Evolutionary conservation across 2,329 filamentous ascomycete genomes (phyloP), one percentile per base, ranked within the genome.

Genomic region (Trichoderma arundinaceum): DNA sequence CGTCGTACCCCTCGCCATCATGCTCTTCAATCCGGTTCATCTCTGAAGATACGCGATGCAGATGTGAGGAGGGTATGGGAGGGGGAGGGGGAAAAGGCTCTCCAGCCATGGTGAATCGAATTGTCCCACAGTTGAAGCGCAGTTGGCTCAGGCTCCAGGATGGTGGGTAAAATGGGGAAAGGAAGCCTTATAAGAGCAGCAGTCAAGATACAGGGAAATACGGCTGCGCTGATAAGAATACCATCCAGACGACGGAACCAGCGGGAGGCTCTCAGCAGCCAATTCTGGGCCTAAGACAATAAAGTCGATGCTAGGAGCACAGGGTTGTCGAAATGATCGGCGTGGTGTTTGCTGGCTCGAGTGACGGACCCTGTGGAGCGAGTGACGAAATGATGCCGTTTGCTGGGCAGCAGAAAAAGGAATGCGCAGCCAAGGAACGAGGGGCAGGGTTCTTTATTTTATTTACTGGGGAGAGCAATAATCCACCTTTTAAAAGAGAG

Each of bases 311-410:
- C 28, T 13, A 32, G 17, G 22, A 54, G 43, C 43, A 46, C 59
- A 64, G 39, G 60, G 33, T 44, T 60, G n/a, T 49, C 39, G 41
- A 48, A 39, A 17, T 38, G 60, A 64, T 64, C 60, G 60, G 60
- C 65, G 61, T 59, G 51, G 53, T 67, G 65, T 67, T 64, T 65
- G 65, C 54, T 62, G 64, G 49, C 60, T n/a, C 66, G 59, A 63
- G 63, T 66, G 64, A 69, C 64, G 68, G 57, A 66, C 68, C 35
- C 28, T 28, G 22, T 28, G 22, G 22, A 28, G 22, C 22, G 22
- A 28, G 22, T 28, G 22, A 28, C 22, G 22, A 28, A 28, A 28
- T 28, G 57, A 66, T 61, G 64, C 57, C 35, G 64, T 66, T 62
- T 43, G 41, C 22, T 39, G 8, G 39, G 33, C 19, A 35, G 12